Evolutionary conservation across 768 basidiomycete genomes (phyloP).

Genomic region (Atractiella rhizophila): DNA sequence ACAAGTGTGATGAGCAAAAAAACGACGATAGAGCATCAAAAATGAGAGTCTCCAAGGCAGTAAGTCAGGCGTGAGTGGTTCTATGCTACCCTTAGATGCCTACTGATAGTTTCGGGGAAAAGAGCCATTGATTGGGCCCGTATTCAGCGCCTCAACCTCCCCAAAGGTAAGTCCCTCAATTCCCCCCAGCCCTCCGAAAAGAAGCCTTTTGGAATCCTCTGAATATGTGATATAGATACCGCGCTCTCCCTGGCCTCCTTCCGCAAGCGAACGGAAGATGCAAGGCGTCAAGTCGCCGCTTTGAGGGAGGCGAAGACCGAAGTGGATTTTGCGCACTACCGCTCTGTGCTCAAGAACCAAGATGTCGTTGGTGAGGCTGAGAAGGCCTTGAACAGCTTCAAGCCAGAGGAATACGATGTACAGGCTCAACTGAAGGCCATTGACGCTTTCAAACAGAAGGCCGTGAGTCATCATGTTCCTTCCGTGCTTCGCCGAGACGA

Average conservation of each 20-base stretch:
- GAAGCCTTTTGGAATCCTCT: neutral
- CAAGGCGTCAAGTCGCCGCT: conserved; percentile 43
- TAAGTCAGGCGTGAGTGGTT: too few species aligned
- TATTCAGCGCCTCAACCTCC: too few species aligned
- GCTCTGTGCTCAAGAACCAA: conserved; percentile 71
- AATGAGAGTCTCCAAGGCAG: too few species aligned
- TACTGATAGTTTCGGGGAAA: too few species aligned
- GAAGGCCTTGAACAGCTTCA: conserved; percentile 64
- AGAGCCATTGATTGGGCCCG: too few species aligned
- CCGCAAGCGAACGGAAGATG: conserved; percentile 81
- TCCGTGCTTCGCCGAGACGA: neutral
- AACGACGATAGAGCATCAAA: too few species aligned
- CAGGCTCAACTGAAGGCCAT: conserved; percentile 72
- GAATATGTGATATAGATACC: conserved; percentile 29
- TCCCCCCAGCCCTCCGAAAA: neutral
- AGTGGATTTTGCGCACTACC: conserved; percentile 77
- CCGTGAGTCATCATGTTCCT: conserved; percentile 33
- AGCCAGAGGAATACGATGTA: conserved; percentile 84
- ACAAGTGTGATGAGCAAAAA: too few species aligned
- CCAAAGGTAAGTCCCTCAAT: conserved; percentile 17
- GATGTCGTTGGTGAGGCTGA: conserved; percentile 76
- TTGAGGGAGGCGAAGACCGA: conserved; percentile 30
- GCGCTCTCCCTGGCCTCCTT: conserved; percentile 72
- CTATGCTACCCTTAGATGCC: too few species aligned
- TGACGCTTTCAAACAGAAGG: conserved; percentile 85